Evolutionary conservation across 2,329 filamentous ascomycete species (phyloP).

Genomic region (Alternaria postmessia): DNA sequence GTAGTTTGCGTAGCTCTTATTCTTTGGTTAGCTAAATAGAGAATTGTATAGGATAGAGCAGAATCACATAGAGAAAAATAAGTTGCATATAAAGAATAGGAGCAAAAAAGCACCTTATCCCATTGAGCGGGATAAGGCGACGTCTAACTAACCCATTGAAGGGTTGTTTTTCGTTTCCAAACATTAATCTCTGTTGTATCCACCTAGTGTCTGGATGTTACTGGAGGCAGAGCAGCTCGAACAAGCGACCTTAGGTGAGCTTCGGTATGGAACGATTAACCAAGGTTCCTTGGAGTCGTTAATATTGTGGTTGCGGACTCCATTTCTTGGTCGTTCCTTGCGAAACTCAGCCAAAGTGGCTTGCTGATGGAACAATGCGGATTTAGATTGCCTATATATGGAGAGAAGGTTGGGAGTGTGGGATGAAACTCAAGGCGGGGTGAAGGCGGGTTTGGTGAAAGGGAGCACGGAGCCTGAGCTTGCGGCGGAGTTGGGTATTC

Average conservation of each 20-base stretch:
- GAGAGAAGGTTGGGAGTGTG: not conserved
- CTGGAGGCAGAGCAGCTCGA: constrained; percentile 1
- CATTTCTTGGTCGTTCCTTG: constrained; percentile 4
- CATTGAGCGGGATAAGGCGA: not conserved
- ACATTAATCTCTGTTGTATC: constrained; percentile 2
- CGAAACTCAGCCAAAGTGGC: not conserved
- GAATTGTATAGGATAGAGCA: not conserved
- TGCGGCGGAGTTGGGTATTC: not conserved
- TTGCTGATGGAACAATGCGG: not conserved
- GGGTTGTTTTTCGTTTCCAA: not conserved
- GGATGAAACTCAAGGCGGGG: not conserved
- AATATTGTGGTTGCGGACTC: constrained; percentile 6
- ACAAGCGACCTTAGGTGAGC: not conserved
- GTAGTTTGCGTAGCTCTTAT: not conserved
- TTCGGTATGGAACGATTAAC: constrained; percentile 8
- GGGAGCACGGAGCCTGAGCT: not conserved
- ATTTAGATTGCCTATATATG: not conserved
- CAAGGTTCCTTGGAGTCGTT: not conserved
- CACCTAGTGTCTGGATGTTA: not conserved
- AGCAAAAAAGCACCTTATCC: not conserved
- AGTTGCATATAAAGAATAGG: not conserved
- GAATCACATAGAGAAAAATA: not conserved
- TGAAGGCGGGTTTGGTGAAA: not conserved
- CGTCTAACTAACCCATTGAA: not conserved
- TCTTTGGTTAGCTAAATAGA: not conserved